A percentile compares a stretch with the other conserved stretches of the same genome.
Conservation (phyloP, 495 filamentous ascomycete species). For the Sabuloglossum arenarium region DNA sequence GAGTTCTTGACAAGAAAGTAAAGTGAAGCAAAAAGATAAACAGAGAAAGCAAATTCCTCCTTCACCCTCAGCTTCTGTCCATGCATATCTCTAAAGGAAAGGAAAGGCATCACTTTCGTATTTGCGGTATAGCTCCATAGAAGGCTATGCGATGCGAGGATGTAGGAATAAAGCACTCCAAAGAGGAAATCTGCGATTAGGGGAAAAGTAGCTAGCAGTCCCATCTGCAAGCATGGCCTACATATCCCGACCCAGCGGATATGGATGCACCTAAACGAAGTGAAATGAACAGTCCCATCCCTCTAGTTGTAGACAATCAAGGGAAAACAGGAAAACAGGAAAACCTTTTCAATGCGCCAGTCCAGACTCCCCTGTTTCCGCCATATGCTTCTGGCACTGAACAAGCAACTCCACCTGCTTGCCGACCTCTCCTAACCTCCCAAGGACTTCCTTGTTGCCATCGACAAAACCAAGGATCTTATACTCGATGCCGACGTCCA, state of each 20-base stretch:
- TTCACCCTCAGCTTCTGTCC: no score
- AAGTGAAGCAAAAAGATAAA: no score
- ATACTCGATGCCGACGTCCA: constrained; percentile 23
- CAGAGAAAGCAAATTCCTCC: no score
- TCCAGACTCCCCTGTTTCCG: constrained; percentile 18
- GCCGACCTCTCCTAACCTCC: constrained; percentile 19
- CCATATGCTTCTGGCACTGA: constrained; percentile 24
- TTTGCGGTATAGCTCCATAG: no score
- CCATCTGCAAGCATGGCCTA: no score
- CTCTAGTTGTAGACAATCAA: not conserved
- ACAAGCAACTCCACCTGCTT: constrained; percentile 21
- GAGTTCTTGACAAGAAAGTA: no score
- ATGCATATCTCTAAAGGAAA: no score
- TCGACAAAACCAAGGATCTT: constrained; percentile 22
- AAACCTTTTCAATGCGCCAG: constrained; percentile 1
- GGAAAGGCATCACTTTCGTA: no score
- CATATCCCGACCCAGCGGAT: not conserved
- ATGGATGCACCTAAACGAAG: not conserved
- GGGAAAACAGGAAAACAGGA: not conserved
- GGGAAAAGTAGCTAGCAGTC: no score
- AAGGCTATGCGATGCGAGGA: no score
- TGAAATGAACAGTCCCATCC: not conserved
- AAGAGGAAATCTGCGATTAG: no score
- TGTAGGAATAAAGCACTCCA: no score
- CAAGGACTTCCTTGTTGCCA: constrained; percentile 21